phyloP scores from a whole-genome alignment of 164 flowering plant species.

The Tetracentron sinense region DNA sequence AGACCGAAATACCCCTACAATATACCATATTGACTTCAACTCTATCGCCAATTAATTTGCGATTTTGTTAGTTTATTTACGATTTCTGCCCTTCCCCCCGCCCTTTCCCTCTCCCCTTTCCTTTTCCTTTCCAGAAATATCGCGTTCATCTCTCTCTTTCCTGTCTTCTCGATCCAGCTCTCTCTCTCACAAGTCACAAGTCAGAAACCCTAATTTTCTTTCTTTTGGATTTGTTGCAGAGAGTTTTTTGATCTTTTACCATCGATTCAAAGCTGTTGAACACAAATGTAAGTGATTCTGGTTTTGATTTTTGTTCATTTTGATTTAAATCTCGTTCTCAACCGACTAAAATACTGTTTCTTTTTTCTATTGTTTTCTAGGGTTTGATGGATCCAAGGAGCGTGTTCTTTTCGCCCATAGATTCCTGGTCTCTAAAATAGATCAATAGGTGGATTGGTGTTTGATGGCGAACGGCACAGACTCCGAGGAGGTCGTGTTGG shows the following conservation, averaged over 20 bases:
- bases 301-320: neutral
- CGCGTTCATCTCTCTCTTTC: neutral
- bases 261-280: neutral
- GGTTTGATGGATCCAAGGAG: neutral
- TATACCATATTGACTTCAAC: too few species aligned
- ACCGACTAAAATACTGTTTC: slow-evolving; percentile 6
- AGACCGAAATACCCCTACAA: too few species aligned
- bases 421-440: neutral
- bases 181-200: neutral
- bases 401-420: neutral
- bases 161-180: neutral
- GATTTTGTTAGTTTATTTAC: neutral
- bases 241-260: neutral
- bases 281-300: neutral
- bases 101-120: neutral
- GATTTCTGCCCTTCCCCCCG: neutral
- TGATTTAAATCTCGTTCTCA: neutral
- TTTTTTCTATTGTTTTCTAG: neutral
- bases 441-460: neutral
- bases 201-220: slow-evolving; percentile 5
- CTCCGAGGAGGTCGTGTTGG: slow-evolving; percentile 16
- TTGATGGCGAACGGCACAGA: slow-evolving; percentile 25
- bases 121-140: slow-evolving; percentile 2
- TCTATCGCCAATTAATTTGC: too few species aligned
- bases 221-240: neutral